phyloP scores from a whole-genome alignment of 768 basidiomycete genomes.

The Tricholoma flavovirens region DNA sequence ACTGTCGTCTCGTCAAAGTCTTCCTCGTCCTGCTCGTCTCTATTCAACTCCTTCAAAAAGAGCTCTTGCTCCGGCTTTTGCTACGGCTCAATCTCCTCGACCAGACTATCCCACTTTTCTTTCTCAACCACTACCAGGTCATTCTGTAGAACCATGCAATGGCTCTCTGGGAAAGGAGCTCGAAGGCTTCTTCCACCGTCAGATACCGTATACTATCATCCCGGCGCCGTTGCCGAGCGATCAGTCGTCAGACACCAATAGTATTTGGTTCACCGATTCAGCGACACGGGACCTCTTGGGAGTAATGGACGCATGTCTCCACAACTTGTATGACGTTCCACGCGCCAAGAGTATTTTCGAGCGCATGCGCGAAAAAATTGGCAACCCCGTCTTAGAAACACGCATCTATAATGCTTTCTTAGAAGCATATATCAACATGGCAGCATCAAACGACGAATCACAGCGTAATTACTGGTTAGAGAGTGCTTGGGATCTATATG shows the following conservation, averaged over 20 bases:
- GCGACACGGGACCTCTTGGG: conserved; percentile 63
- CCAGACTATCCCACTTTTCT: conserved; percentile 35
- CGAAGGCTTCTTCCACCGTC: conserved; percentile 45
- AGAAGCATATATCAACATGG: conserved; percentile 58
- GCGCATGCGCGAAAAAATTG: conserved; percentile 38
- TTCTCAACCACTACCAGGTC: conserved; percentile 7
- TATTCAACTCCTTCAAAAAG: conserved; percentile 63
- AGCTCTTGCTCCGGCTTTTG: conserved; percentile 47
- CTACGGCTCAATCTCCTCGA: conserved; percentile 33
- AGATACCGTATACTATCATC: conserved; percentile 48
- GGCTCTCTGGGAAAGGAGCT: conserved; percentile 29
- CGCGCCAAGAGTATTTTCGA: conserved; percentile 75
- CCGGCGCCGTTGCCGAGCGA: conserved; percentile 62
- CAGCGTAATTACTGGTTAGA: conserved; percentile 53
- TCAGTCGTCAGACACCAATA: conserved; percentile 31
- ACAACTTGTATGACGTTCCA: conserved; percentile 66
- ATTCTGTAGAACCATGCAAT: conserved; percentile 4
- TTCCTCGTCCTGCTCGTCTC: conserved; percentile 64
- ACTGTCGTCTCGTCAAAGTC: conserved; percentile 59
- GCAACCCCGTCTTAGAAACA: conserved; percentile 31
- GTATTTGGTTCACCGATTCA: conserved; percentile 59
- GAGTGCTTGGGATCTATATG: conserved; percentile 56
- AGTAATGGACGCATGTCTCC: conserved; percentile 80
- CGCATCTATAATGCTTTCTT: conserved; percentile 65
- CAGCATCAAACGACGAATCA: conserved; percentile 37